Evolutionary conservation across 1,284 basidiomycete genomes (phyloP), one percentile per base, ranked within the genome.

Genomic region (Neolentinus lepideus): DNA sequence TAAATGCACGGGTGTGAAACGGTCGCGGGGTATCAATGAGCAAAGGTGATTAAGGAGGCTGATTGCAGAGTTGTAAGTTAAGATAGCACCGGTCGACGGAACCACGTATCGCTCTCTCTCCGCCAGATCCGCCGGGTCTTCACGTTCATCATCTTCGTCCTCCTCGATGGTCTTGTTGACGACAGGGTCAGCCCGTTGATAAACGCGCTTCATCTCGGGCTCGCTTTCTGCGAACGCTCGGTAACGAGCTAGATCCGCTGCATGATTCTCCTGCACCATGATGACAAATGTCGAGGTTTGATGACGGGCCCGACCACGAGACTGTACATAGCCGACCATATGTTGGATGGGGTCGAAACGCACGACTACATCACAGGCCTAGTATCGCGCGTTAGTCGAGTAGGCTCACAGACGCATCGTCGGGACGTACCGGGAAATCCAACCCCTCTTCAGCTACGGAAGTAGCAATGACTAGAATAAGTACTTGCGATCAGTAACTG

Each of bases 401-500:
- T n/a, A 21, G n/a, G 38, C 33, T 35, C 9, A 9, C 33, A 6
- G 38, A 43, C 6, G 38, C 16, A 16, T 54, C 63, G 56, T 61
- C 31, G 24, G 57, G 21, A 61, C 77, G 54, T 64, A 87, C 86
- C 12, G 85, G 88, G 69, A 94, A 92, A 67, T 94, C 90, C 25
- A 94, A 76, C 0, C 91, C 92, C 72, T 94, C 91, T 70, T 94
- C 92, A 0, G 90, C 92, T 4, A 94, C 90, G 8, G 85, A 84
- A 0, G 91, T 94, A 2, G 90, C 88, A 58, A 94, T 75, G 26
- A 94, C 88, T 90, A 6, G 35, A 14, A 33, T 59, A 54, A 48
- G 61, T 36, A 35, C 33, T 51, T 54, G 35, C 46, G 27, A 2
- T 26, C 25, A 45, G 12, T 50, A 52, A 21, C 8, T 16, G 8